Base-by-base conservation (phyloP, 495 filamentous ascomycete species). In the Geoglossum glabrum region DNA sequence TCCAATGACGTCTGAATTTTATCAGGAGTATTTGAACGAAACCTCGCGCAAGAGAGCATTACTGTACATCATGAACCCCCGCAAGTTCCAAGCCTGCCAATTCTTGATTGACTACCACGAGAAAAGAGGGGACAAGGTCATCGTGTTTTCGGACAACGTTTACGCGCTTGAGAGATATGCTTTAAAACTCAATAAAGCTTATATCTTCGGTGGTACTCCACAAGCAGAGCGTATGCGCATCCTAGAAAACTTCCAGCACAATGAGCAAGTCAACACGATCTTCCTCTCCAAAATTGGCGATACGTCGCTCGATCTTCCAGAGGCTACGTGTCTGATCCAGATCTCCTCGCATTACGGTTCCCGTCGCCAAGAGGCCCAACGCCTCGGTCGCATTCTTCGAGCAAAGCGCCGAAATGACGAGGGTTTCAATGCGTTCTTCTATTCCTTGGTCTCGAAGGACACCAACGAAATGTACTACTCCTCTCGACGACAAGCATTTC, bases 381-480 rank as follows among this genome's bases (percentile, higher is more conserved):
- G 92, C 1, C 77, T 99, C 1, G 92, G 92, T 11, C 84, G 92
- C 36, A 99, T 99, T 64, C 82, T 99, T 11, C 79, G 92, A 65
- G 92, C 92, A 23, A 99, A 99, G 69, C 82, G 92, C 33, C 76
- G 93, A 61, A 97, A 96, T 65, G 92, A 99, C 70, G 92, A 97
- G 69, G 93, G 93, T 21, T 99, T 99, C 72, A 99, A 99, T 70
- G 92, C 92, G 0, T 99, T 99, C 72, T 99, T 99, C 72, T 99
- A 99, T 71, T 92, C 87, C 0, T 76, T 99, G 4, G 92, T 99
- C 31, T 92, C 86, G 10, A 96, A 96, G 68, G 92, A 97, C 68
- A 99, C 92, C 1, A 79, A 87, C 55, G 92, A 99, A 71, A 97
- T 99, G 93, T 90, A 83, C 68, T 99, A 95, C 73, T 96, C 92